Evolutionary conservation across 1,284 basidiomycete species (phyloP).

Genomic region (Ustilago crameri): DNA sequence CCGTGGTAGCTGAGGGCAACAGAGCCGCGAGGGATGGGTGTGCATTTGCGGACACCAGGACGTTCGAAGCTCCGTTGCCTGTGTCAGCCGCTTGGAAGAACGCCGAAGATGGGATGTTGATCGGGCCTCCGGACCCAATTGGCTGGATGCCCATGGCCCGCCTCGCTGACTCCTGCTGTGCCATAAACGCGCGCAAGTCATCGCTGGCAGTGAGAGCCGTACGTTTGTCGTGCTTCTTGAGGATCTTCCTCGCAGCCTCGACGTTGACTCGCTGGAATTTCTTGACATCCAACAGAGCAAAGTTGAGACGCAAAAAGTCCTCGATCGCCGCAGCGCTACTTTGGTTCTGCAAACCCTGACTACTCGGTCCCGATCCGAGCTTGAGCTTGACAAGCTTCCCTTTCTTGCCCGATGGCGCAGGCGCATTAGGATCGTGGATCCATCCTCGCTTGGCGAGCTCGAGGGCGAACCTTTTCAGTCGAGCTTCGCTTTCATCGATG

Average conservation of each 20-base stretch:
- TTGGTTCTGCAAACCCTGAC: constrained; percentile 51
- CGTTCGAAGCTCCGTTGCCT: constrained; percentile 18
- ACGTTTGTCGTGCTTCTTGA: constrained; percentile 94
- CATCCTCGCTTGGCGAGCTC: constrained; percentile 73
- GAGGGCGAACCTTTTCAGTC: constrained; percentile 78
- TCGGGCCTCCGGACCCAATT: constrained; percentile 39
- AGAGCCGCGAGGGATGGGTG: constrained; percentile 60
- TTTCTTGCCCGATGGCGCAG: constrained; percentile 22
- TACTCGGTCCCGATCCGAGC: constrained; percentile 37
- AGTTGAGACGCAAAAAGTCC: constrained; percentile 82
- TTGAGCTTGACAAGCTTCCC: constrained; percentile 54
- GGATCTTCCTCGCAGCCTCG: constrained; percentile 76
- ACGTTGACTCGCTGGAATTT: constrained; percentile 83
- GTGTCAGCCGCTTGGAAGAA: constrained; percentile 15
- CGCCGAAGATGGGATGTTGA: constrained; percentile 33
- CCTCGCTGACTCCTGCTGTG: constrained; percentile 53
- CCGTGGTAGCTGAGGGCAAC: constrained; percentile 57
- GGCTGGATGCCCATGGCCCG: constrained; percentile 35
- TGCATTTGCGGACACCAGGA: constrained; percentile 42
- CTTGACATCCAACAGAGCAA: constrained; percentile 84
- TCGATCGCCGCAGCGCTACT: constrained; percentile 71
- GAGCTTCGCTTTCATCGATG: constrained; percentile 78
- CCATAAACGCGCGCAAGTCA: constrained; percentile 57
- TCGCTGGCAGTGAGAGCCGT: constrained; percentile 72
- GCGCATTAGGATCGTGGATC: constrained; percentile 47